phyloP scores from a whole-genome alignment of 768 basidiomycete genomes.

The Imleria badia region DNA sequence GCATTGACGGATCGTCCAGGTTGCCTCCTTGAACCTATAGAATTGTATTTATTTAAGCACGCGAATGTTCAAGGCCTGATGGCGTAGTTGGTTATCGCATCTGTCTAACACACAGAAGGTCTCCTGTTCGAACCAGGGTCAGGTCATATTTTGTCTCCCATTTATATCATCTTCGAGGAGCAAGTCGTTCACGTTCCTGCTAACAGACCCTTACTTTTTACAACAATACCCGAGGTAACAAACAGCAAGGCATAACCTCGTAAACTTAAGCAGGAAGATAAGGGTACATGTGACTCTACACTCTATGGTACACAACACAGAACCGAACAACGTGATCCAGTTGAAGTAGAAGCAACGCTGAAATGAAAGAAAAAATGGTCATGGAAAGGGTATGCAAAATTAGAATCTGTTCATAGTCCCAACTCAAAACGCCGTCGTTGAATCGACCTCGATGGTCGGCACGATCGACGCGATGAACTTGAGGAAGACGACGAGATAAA shows the following conservation, averaged over 20 bases:
- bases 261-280: slow-evolving; percentile 18
- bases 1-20: too few species aligned
- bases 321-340: slow-evolving; percentile 1
- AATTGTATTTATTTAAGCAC: too few species aligned
- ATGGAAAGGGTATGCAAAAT: slow-evolving; percentile 15
- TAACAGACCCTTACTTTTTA: background rate
- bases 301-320: slow-evolving; percentile 19
- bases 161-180: too few species aligned
- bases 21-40: too few species aligned
- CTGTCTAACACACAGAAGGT: slow-evolving; percentile 80
- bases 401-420: slow-evolving; percentile 1
- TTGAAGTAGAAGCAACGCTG: background rate
- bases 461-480: slow-evolving; percentile 99
- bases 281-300: slow-evolving; percentile 24
- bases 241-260: background rate
- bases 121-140: slow-evolving; percentile 68
- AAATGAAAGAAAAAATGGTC: background rate
- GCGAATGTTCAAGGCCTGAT: slow-evolving; percentile 19
- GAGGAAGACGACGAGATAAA: slow-evolving; percentile 97
- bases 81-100: slow-evolving; percentile 69
- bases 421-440: slow-evolving; percentile 69
- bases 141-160: slow-evolving; percentile 19
- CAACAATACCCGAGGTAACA: background rate
- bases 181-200: background rate
- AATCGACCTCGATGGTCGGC: slow-evolving; percentile 98